Evolutionary conservation across 345 rosid species (phyloP).

Genomic region (Populus simonii): DNA sequence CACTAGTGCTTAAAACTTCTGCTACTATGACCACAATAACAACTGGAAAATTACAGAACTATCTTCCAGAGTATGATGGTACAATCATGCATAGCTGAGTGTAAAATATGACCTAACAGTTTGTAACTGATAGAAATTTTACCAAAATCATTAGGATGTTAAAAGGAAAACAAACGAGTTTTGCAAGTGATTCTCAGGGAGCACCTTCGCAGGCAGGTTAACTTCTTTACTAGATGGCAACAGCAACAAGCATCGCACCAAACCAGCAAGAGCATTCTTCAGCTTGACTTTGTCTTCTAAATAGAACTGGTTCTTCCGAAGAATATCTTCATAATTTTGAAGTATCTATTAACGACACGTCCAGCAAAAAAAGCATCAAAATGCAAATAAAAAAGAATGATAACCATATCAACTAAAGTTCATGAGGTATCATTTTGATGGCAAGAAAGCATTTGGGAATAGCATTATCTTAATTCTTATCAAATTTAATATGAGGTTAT

Average conservation of each 20-base stretch:
- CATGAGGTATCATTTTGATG: neutral
- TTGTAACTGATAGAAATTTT: neutral
- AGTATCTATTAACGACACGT: slow-evolving; percentile 51
- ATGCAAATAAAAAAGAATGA: neutral
- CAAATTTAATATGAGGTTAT: neutral
- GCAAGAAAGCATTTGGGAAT: neutral
- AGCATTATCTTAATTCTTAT: neutral
- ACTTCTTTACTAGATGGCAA: slow-evolving; percentile 46
- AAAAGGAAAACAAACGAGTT: neutral
- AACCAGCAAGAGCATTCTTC: slow-evolving; percentile 63
- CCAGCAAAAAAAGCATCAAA: slow-evolving; percentile 10
- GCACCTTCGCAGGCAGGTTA: slow-evolving; percentile 44
- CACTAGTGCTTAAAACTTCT: neutral
- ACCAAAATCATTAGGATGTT: neutral
- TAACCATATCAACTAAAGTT: neutral
- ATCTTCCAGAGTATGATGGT: neutral
- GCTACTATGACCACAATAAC: neutral
- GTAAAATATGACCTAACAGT: neutral
- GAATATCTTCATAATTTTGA: slow-evolving; percentile 66
- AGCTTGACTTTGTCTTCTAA: slow-evolving; percentile 71
- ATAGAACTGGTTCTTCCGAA: slow-evolving; percentile 59
- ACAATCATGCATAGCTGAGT: neutral
- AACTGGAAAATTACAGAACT: neutral
- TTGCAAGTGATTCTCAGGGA: slow-evolving; percentile 4
- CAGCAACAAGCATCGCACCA: slow-evolving; percentile 65